phyloP scores from a whole-genome alignment of 1,284 basidiomycete species.

The Hemileia vastatrix region DNA sequence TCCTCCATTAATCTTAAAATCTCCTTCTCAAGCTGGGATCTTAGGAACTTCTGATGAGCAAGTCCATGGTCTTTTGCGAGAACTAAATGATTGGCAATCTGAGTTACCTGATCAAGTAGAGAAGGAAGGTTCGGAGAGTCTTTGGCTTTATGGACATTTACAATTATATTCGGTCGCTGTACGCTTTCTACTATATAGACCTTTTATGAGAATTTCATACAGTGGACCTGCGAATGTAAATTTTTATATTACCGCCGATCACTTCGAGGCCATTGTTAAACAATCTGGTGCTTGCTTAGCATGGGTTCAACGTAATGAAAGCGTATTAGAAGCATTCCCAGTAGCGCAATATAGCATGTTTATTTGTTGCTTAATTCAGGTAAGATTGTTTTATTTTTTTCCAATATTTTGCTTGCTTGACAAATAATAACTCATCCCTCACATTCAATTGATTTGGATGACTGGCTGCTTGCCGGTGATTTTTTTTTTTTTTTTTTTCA shows the following conservation, averaged over 20 bases:
- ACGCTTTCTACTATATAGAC: constrained; percentile 49
- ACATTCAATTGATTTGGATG: too few species aligned
- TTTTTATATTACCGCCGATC: constrained; percentile 65
- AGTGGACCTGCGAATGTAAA: constrained; percentile 52
- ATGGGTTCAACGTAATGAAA: constrained; percentile 75
- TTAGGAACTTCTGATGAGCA: constrained; percentile 60
- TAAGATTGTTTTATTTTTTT: too few species aligned
- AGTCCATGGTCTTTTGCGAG: constrained; percentile 41
- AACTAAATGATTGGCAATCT: constrained; percentile 20
- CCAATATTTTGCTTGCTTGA: too few species aligned
- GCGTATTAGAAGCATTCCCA: constrained; percentile 73
- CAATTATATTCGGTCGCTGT: constrained; percentile 77
- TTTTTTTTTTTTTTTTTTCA: too few species aligned
- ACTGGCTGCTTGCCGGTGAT: too few species aligned
- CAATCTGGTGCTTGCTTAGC: constrained; percentile 71
- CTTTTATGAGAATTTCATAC: constrained; percentile 90
- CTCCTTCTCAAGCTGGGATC: constrained; percentile 57
- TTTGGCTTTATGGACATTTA: too few species aligned
- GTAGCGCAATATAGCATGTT: constrained; percentile 79
- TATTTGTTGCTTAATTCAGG: constrained; percentile 75
- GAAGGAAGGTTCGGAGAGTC: too few species aligned
- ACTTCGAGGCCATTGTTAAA: constrained; percentile 63
- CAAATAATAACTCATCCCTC: too few species aligned
- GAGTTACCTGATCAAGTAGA: constrained; percentile 46
- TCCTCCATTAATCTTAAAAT: background rate